Conservation (phyloP, 257 asterid genomes). For the Capsicum baccatum region DNA sequence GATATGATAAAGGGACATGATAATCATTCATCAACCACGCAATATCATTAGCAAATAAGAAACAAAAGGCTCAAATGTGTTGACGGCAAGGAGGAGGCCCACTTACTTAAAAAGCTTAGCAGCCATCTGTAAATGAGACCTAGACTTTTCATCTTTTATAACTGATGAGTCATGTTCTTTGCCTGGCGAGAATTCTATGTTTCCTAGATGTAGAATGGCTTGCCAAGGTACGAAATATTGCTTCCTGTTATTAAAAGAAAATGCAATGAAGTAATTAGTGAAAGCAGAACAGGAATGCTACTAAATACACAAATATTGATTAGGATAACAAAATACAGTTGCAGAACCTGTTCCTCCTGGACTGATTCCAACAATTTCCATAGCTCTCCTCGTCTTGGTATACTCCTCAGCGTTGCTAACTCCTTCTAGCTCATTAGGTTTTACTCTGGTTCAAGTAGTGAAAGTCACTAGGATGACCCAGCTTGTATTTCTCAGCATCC, state of each 20-base stretch:
- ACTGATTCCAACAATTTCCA: slow-evolving; percentile 95
- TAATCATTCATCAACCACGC: slow-evolving; percentile 5
- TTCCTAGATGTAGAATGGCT: slow-evolving; percentile 96
- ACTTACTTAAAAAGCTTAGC: slow-evolving; percentile 84
- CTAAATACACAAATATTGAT: slow-evolving; percentile 23
- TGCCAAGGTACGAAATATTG: slow-evolving; percentile 96
- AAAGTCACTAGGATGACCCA: slow-evolving; percentile 85
- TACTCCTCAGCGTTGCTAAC: slow-evolving; percentile 93
- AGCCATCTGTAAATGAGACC: slow-evolving; percentile 85
- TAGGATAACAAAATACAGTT: neutral
- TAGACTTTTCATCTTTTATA: slow-evolving; percentile 71
- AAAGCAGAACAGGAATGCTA: slow-evolving; percentile 14
- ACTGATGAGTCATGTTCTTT: slow-evolving; percentile 95
- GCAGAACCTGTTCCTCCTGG: slow-evolving; percentile 86
- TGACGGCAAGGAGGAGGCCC: neutral
- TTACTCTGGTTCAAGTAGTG: slow-evolving; percentile 97
- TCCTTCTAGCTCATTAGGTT: slow-evolving; percentile 83
- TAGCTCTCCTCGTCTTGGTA: slow-evolving; percentile 90
- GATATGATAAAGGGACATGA: slow-evolving; percentile 10
- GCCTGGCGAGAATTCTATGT: slow-evolving; percentile 87
- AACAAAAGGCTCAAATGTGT: slow-evolving; percentile 13
- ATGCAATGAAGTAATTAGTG: slow-evolving; percentile 28
- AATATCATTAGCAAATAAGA: slow-evolving; percentile 7
- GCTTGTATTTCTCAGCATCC: slow-evolving; percentile 88
- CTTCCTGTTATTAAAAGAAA: slow-evolving; percentile 61